These are phyloP conservation scores for Lecanicillium sp. DNA, from an alignment of 2,329 filamentous ascomycete species.

Conservation along the genomic window DNA sequence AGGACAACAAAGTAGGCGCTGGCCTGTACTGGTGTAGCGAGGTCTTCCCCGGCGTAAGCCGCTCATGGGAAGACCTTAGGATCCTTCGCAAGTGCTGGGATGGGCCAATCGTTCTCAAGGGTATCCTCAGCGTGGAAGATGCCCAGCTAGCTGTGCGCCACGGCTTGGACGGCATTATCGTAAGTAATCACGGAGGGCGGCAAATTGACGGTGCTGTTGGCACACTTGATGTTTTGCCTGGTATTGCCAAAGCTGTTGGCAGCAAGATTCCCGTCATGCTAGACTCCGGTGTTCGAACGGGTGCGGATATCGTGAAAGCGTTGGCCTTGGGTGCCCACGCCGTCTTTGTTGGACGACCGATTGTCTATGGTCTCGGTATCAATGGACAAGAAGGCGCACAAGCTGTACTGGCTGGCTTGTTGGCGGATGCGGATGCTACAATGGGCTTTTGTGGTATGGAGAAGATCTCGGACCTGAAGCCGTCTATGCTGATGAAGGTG, in stretches of 20 bases:
- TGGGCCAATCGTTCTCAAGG: conserved; percentile 37
- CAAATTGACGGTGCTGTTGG: conserved; percentile 30
- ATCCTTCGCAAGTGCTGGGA: conserved; percentile 52
- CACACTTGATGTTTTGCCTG: conserved; percentile 45
- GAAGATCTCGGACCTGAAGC: conserved; percentile 28
- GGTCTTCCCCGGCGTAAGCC: conserved; percentile 36
- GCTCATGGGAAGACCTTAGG: conserved; percentile 54
- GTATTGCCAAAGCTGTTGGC: conserved; percentile 46
- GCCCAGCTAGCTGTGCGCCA: conserved; percentile 27
- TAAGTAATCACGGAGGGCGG: conserved; percentile 34
- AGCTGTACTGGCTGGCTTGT: conserved; percentile 35
- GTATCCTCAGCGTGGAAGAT: conserved; percentile 31
- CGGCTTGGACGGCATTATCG: conserved; percentile 29
- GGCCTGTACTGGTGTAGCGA: conserved; percentile 42
- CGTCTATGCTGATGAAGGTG: conserved; percentile 22
- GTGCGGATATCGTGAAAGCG: conserved; percentile 31
- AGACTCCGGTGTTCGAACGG: conserved; percentile 31
- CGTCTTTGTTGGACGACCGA: conserved; percentile 35
- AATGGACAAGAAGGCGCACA: conserved; percentile 41
- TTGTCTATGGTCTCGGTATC: conserved; percentile 26
- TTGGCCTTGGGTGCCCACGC: conserved; percentile 31
- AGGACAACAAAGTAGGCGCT: conserved; percentile 41
- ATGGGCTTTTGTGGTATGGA: conserved; percentile 46
- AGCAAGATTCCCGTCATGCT: conserved; percentile 48
- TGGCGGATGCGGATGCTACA: conserved; percentile 38